Evolutionary conservation across 139 green algal species (phyloP).

Genomic region (Micractinium conductrix): DNA sequence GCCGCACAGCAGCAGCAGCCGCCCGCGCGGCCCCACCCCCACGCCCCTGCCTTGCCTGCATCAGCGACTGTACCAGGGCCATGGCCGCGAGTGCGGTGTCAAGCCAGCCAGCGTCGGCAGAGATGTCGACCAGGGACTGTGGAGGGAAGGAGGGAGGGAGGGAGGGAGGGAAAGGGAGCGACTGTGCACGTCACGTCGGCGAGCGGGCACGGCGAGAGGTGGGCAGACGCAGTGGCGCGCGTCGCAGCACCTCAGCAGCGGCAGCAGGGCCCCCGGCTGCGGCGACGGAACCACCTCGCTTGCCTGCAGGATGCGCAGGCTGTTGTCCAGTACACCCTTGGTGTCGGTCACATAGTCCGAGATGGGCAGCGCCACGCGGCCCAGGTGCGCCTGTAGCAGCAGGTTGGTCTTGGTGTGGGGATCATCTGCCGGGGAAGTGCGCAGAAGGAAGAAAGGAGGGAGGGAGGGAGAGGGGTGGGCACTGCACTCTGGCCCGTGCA

Average conservation of each 20-base stretch:
- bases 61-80: slow-evolving; percentile 85
- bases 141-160: slow-evolving; percentile 29
- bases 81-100: slow-evolving; percentile 78
- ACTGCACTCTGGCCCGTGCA: no score
- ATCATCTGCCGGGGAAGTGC: slow-evolving; percentile 67
- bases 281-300: background rate
- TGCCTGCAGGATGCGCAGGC: slow-evolving; percentile 84
- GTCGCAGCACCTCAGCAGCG: no score
- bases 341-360: slow-evolving; percentile 97
- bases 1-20: no score
- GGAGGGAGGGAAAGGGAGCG: no score
- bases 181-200: no score
- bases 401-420: slow-evolving; percentile 96
- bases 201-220: no score
- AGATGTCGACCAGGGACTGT: slow-evolving; percentile 92
- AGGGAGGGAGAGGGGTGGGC: background rate
- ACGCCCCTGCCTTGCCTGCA: slow-evolving; percentile 91
- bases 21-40: no score
- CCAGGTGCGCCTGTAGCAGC: slow-evolving; percentile 94
- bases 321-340: slow-evolving; percentile 92
- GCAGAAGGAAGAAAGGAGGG: background rate
- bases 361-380: slow-evolving; percentile 82
- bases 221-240: no score
- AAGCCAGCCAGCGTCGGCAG: slow-evolving; percentile 84
- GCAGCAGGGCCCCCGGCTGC: background rate